Conservation (phyloP, 768 basidiomycete species). For the Hygrocybe coccinea region DNA sequence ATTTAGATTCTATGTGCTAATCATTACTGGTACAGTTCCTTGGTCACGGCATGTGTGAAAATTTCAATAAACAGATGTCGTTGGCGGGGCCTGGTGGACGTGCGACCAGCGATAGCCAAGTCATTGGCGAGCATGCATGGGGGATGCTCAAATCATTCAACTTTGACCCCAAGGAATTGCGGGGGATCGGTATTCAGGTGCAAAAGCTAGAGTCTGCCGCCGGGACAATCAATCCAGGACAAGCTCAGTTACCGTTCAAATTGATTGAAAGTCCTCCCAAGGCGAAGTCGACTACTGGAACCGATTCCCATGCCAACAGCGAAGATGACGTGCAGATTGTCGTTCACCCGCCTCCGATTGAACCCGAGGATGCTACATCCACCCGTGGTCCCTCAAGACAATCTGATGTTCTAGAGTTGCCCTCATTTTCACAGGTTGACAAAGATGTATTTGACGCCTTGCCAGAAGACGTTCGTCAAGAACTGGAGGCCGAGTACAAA, state of each 20-base stretch:
- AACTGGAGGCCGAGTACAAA: conserved; percentile 62
- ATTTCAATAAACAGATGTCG: conserved; percentile 69
- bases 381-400: conserved; percentile 9
- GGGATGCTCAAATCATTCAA: conserved; percentile 64
- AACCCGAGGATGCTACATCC: conserved; percentile 5
- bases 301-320: not conserved
- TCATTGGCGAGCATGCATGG: conserved; percentile 77
- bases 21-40: conserved; percentile 56
- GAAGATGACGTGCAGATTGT: conserved; percentile 10
- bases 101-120: conserved; percentile 65
- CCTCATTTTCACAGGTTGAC: conserved; percentile 75
- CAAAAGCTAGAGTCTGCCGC: conserved; percentile 69
- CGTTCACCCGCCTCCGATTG: conserved; percentile 20
- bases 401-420: conserved; percentile 39
- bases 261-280: conserved; percentile 9
- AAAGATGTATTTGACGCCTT: conserved; percentile 64
- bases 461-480: conserved; percentile 62
- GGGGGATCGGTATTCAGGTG: conserved; percentile 88
- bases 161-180: conserved; percentile 81
- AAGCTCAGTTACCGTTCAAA: conserved; percentile 59
- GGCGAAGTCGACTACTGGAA: conserved; percentile 4
- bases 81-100: conserved; percentile 56
- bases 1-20: not conserved
- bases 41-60: conserved; percentile 83
- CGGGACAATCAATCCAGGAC: conserved; percentile 39